Conservation (phyloP, 495 filamentous ascomycete species). For the Xylaria grammica region DNA sequence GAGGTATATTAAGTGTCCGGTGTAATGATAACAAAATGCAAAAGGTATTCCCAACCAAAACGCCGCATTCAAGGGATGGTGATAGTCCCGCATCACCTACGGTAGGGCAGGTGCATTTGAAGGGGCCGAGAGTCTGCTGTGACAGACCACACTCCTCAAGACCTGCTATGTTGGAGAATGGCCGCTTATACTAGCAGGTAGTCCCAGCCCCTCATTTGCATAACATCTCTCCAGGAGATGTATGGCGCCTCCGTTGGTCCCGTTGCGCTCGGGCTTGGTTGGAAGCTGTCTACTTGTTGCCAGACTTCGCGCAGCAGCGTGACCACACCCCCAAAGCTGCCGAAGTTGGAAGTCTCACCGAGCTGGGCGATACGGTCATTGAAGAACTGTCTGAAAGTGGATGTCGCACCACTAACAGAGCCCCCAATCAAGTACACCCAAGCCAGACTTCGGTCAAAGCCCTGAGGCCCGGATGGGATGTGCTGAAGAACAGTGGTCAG, state of each 20-base stretch:
- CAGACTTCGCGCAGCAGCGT: conserved; percentile 83
- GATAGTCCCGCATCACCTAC: conserved; percentile 39
- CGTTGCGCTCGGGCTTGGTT: conserved; percentile 46
- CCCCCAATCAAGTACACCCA: conserved; percentile 93
- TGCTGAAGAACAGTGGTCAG: conserved; percentile 72
- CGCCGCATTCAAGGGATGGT: conserved; percentile 31
- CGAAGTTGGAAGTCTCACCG: conserved; percentile 75
- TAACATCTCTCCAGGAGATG: conserved; percentile 93
- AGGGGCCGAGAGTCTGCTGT: conserved; percentile 24
- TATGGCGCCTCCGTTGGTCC: conserved; percentile 53
- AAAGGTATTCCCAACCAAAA: conserved; percentile 21
- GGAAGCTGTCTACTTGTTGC: conserved; percentile 66
- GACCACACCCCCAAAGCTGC: conserved; percentile 85
- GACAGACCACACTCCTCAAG: conserved; percentile 38
- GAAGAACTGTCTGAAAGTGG: conserved; percentile 77
- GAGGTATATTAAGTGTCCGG: conserved; percentile 28
- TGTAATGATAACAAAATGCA: conserved; percentile 27
- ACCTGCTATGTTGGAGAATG: conserved; percentile 43
- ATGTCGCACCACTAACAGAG: conserved; percentile 68
- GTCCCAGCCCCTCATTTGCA: conserved; percentile 90
- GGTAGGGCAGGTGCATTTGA: conserved; percentile 39
- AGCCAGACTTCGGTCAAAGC: conserved; percentile 87
- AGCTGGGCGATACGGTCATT: conserved; percentile 70
- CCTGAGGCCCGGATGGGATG: conserved; percentile 79
- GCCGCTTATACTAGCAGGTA: conserved; percentile 80